phyloP scores from a whole-genome alignment of 1,139 yeast genomes.

The Trichomonascaceae sp. region DNA sequence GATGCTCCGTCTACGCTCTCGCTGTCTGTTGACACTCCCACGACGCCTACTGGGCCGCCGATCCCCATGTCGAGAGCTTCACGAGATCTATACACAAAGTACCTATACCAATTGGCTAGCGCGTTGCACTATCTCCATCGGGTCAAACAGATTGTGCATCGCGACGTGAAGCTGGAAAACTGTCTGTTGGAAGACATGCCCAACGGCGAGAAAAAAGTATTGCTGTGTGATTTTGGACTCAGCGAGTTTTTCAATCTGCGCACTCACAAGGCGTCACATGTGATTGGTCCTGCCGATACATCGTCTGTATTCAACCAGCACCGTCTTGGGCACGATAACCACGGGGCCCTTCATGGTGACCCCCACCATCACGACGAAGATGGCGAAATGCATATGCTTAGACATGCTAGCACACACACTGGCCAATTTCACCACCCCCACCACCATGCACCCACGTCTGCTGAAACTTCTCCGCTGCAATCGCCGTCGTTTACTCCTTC shows the following conservation, averaged over 20 bases:
- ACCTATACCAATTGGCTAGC: conserved; percentile 40
- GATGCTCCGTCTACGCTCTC: not conserved
- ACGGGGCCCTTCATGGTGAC: not conserved
- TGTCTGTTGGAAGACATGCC: conserved; percentile 41
- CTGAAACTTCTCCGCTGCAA: not conserved
- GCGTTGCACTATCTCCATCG: conserved; percentile 66
- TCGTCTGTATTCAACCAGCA: conserved; percentile 16
- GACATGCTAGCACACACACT: not conserved
- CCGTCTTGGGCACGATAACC: conserved; percentile 5
- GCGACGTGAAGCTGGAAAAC: conserved; percentile 82
- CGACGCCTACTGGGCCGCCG: too few relatives aligned
- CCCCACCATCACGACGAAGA: too few relatives aligned
- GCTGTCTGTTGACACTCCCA: not conserved
- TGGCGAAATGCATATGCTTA: too few relatives aligned
- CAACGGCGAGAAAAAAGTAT: conserved; percentile 16
- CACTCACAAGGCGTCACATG: conserved; percentile 1
- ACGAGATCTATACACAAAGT: conserved; percentile 13
- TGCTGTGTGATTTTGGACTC: conserved; percentile 86
- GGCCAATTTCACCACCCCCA: too few relatives aligned
- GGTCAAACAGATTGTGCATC: conserved; percentile 56
- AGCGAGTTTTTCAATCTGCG: conserved; percentile 29
- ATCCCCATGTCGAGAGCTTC: too few relatives aligned
- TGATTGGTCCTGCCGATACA: conserved; percentile 20
- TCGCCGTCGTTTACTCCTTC: conserved; percentile 1
- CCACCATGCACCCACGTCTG: not conserved